Evolutionary conservation across 106 monocot species (phyloP).

Genomic region (Vanilla planifolia): DNA sequence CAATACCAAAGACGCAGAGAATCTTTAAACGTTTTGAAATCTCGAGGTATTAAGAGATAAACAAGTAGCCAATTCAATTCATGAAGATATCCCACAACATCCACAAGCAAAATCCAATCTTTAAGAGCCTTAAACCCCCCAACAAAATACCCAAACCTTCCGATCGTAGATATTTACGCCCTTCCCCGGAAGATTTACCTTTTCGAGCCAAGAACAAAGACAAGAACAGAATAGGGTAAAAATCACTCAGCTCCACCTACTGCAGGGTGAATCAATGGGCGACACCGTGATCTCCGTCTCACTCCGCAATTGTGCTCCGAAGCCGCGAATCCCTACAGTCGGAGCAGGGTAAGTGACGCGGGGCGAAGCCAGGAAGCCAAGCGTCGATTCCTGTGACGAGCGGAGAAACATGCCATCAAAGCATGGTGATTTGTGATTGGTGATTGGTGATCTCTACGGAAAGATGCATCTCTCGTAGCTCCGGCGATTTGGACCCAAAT

Average conservation of each 20-base stretch:
- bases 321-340: neutral
- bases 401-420: no score
- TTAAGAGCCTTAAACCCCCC: neutral
- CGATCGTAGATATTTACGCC: neutral
- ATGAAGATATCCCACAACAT: neutral
- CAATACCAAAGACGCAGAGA: neutral
- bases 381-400: neutral
- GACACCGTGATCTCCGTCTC: neutral
- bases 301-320: neutral
- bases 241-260: neutral
- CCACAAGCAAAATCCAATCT: neutral
- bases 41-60: neutral
- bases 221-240: neutral
- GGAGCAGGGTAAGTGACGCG: constrained; percentile 1
- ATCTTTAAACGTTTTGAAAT: neutral
- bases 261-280: neutral
- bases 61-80: neutral
- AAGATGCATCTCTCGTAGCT: no score
- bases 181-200: neutral
- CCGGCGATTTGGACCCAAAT: no score
- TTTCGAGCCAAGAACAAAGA: neutral
- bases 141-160: neutral
- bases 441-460: no score
- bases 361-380: neutral
- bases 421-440: no score